Conservation (phyloP, 2,329 filamentous ascomycete species). For the Penicillium paneum region DNA sequence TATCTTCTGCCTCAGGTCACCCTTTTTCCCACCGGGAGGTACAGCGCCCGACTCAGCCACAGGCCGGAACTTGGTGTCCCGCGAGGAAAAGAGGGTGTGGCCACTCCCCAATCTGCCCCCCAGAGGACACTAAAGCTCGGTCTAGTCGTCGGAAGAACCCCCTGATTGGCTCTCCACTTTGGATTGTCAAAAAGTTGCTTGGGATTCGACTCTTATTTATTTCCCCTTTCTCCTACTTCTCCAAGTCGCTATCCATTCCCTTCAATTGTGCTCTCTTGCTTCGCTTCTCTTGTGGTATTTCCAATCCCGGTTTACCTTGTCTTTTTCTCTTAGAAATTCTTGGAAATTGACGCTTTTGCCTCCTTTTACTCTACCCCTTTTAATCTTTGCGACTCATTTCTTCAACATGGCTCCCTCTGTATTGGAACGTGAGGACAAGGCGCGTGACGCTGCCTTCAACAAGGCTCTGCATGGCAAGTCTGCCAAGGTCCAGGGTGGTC, state of each 20-base stretch:
- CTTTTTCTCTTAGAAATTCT: background rate
- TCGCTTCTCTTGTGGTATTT: constrained; percentile 10
- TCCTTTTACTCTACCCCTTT: constrained; percentile 20
- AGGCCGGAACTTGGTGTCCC: constrained; percentile 17
- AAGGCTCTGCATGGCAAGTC: constrained; percentile 79
- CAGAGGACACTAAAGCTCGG: constrained; percentile 2
- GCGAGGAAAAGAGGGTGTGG: constrained; percentile 3
- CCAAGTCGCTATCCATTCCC: constrained; percentile 10
- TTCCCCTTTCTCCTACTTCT: constrained; percentile 14
- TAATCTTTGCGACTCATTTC: constrained; percentile 13
- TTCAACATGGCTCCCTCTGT: constrained; percentile 51
- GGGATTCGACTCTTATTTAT: constrained; percentile 20
- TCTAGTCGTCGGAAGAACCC: constrained; percentile 7
- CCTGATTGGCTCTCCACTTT: constrained; percentile 9
- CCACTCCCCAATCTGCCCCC: constrained; percentile 2
- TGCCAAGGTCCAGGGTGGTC: constrained; percentile 65
- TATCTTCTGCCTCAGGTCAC: constrained; percentile 13
- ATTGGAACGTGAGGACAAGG: constrained; percentile 79
- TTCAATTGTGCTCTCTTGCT: constrained; percentile 12
- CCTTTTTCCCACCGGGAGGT: constrained; percentile 8
- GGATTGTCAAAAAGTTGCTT: constrained; percentile 24
- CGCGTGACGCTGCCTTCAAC: constrained; percentile 86
- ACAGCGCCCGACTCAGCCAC: constrained; percentile 20
- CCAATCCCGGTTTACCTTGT: constrained; percentile 1
- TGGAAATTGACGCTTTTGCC: constrained; percentile 8